Conservation (phyloP, 2,329 filamentous ascomycete genomes). For the Pseudocercospora vitis region DNA sequence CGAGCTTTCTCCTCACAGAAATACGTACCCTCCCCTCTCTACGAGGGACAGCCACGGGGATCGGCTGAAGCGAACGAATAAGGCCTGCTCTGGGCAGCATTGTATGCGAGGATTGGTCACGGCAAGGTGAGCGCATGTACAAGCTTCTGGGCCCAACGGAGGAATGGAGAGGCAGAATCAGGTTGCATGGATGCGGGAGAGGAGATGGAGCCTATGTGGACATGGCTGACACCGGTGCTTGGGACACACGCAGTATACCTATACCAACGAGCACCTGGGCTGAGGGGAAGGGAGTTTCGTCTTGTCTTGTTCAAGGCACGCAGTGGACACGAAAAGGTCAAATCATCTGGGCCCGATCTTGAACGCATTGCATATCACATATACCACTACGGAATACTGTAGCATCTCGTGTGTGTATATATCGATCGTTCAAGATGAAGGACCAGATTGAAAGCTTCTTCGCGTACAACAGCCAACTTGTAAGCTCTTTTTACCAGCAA, state of each 20-base stretch:
- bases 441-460: constrained; percentile 24
- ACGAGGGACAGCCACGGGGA: constrained; percentile 3
- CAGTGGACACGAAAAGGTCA: constrained; percentile 1
- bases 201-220: background rate
- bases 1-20: constrained; percentile 16
- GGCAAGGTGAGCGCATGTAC: constrained; percentile 5
- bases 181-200: background rate
- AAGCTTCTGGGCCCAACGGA: constrained; percentile 1
- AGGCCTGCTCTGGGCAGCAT: background rate
- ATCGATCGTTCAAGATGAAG: constrained; percentile 22
- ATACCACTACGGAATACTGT: too few relatives aligned
- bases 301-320: constrained; percentile 1
- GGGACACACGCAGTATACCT: background rate
- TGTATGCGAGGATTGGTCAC: constrained; percentile 1
- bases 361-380: background rate
- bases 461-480: constrained; percentile 28
- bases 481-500: constrained; percentile 24
- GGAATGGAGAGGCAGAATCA: constrained; percentile 2
- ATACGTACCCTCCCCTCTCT: constrained; percentile 16
- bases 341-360: background rate
- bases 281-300: background rate
- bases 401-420: constrained; percentile 3
- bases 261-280: constrained; percentile 1
- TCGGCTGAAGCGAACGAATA: constrained; percentile 8
- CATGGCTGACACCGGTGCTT: constrained; percentile 6